Base-by-base conservation (phyloP, 305 asterid genomes). In the Rubia occidens region DNA sequence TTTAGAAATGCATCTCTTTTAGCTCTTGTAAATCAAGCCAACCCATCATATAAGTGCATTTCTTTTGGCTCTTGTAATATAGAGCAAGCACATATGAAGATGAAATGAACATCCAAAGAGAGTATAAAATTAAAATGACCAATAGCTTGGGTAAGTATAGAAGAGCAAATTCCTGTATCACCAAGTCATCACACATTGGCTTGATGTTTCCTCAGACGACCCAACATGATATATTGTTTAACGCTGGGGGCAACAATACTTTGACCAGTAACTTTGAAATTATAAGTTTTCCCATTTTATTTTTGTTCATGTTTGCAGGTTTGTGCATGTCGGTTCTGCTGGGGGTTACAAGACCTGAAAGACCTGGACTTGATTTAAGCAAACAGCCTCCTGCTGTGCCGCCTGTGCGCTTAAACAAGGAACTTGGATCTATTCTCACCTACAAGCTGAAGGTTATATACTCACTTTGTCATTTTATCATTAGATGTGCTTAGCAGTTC, bases 331-430 rank as follows among this genome's bases (percentile, higher is more conserved):
- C 71, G 67, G 98, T 76, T 93, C 98, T 39, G 97, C 98, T 40
- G n/a, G 98, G 98, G 61, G 97, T 93, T 71, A 87, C 97, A 66
- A 84, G 98, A 75, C 98, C 98, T 49, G 98, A 93, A 60, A 88
- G 98, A 81, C 97, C 96, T 47, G 97, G 94, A 29, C 91, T 93
- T 56, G 98, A 93, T 83, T 80, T 93, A 76, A 90, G 94, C 89
- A 93, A 88, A 78, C 97, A 93, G 73, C 98, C 98, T 70, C 98
- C 98, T 66, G 98, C n/a, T n/a, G n/a, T n/a, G n/a, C n/a, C n/a
- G n/a, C n/a, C 96, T 18, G 98, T 93, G 68, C 94, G 98, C 64
- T 54, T 93, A 82, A 93, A 93, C 83, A 88, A 90, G 84, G 98
- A 93, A 79, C 69, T 90, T 79, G 96, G 76, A 45, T 93, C 79